phyloP scores from a whole-genome alignment of 805 yeast genomes.

The Tetrapisispora fleetii region DNA sequence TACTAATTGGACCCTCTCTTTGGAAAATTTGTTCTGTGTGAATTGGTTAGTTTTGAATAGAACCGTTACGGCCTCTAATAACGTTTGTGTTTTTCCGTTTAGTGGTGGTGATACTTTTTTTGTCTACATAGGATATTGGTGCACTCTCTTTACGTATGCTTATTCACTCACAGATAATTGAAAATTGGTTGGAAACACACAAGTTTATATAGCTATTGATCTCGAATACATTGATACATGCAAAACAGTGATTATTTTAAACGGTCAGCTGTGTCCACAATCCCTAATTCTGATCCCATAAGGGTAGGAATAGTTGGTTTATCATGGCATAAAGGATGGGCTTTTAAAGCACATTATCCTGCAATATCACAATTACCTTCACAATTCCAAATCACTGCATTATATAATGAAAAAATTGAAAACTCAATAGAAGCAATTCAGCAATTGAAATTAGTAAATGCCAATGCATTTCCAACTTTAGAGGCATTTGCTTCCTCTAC shows the following conservation, averaged over 20 bases:
- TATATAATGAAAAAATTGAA: slow-evolving; percentile 16
- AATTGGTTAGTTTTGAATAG: too few species aligned
- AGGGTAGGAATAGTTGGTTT: slow-evolving; percentile 25
- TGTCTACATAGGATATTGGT: too few species aligned
- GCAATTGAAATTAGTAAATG: slow-evolving; percentile 17
- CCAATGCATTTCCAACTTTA: slow-evolving; percentile 19
- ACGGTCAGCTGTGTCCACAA: slow-evolving; percentile 24
- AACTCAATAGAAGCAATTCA: slow-evolving; percentile 16
- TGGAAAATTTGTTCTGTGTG: too few species aligned
- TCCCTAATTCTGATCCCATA: slow-evolving; percentile 22
- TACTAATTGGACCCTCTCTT: too few species aligned
- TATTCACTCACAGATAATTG: too few species aligned
- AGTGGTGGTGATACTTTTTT: too few species aligned
- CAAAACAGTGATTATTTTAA: slow-evolving; percentile 18
- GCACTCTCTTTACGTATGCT: too few species aligned
- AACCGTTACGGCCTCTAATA: too few species aligned
- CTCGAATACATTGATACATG: background rate
- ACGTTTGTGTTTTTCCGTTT: too few species aligned
- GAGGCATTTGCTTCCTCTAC: slow-evolving; percentile 16
- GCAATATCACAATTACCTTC: slow-evolving; percentile 24
- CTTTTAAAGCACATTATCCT: slow-evolving; percentile 24
- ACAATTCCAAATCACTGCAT: slow-evolving; percentile 23
- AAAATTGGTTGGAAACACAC: background rate
- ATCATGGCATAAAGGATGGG: slow-evolving; percentile 22
- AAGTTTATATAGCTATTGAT: too few species aligned